phyloP scores from a whole-genome alignment of 805 yeast genomes.

The Pichia rugopelliculosa region DNA sequence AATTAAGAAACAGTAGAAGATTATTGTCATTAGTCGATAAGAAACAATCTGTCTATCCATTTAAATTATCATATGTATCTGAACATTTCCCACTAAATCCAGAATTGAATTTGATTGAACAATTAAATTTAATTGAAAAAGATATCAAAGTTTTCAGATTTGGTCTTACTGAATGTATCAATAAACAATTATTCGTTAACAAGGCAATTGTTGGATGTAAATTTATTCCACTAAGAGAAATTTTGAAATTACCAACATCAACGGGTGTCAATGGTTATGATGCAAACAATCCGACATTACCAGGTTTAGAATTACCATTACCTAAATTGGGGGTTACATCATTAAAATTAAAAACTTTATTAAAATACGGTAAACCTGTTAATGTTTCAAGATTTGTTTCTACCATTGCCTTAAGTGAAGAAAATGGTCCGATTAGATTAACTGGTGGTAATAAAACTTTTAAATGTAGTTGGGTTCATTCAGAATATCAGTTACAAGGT shows the following conservation, averaged over 20 bases:
- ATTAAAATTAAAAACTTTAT: slow-evolving; percentile 56
- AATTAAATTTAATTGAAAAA: slow-evolving; percentile 38
- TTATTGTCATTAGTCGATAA: slow-evolving; percentile 66
- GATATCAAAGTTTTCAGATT: slow-evolving; percentile 59
- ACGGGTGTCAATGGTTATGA: slow-evolving; percentile 63
- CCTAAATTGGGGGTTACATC: slow-evolving; percentile 67
- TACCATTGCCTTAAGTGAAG: slow-evolving; percentile 55
- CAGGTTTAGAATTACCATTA: slow-evolving; percentile 69
- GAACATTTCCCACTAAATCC: slow-evolving; percentile 51
- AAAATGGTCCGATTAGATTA: slow-evolving; percentile 59
- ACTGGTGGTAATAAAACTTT: slow-evolving; percentile 70
- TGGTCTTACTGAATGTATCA: slow-evolving; percentile 73
- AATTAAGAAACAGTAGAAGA: slow-evolving; percentile 64
- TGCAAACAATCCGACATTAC: slow-evolving; percentile 54
- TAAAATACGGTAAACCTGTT: slow-evolving; percentile 45
- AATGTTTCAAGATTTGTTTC: slow-evolving; percentile 72
- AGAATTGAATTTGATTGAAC: slow-evolving; percentile 26
- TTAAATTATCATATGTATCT: slow-evolving; percentile 72
- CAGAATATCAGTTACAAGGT: slow-evolving; percentile 56
- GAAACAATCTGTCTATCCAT: slow-evolving; percentile 79
- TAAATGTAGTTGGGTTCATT: slow-evolving; percentile 84
- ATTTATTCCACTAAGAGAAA: slow-evolving; percentile 62
- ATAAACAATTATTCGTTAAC: slow-evolving; percentile 69
- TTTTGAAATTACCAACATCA: slow-evolving; percentile 56
- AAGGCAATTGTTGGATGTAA: slow-evolving; percentile 67